Percentiles rank a stretch among this genome's conserved stretches.
These are phyloP conservation scores for Xerocomellus chrysenteron DNA, from an alignment of 768 basidiomycete genomes.

Conservation along the genomic window DNA sequence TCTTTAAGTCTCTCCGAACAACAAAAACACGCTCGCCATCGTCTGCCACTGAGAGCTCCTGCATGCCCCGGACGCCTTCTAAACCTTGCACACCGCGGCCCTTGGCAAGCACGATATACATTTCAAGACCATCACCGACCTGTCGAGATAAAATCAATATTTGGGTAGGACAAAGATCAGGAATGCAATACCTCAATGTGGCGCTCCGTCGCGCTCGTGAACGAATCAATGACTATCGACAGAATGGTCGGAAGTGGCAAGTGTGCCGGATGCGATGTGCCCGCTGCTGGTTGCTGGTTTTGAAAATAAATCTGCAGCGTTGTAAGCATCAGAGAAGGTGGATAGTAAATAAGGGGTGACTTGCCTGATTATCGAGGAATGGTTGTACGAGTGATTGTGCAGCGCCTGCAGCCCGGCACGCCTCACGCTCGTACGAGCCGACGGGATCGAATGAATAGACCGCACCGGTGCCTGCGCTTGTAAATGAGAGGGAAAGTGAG, in stretches of 20 bases:
- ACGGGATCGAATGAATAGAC: constrained; percentile 99
- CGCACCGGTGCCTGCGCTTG: constrained; percentile 75
- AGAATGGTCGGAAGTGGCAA: no score
- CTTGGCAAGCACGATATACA: constrained; percentile 80
- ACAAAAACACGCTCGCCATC: constrained; percentile 75
- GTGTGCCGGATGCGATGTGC: constrained; percentile 38
- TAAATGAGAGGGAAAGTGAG: neutral
- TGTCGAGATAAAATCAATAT: constrained; percentile 28
- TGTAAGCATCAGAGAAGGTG: neutral
- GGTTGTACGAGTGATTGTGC: constrained; percentile 82
- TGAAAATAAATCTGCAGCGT: constrained; percentile 88
- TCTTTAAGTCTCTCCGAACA: constrained; percentile 77
- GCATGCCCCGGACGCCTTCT: constrained; percentile 43
- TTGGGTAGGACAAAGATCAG: constrained; percentile 1
- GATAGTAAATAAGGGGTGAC: no score
- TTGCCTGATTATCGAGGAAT: constrained; percentile 94
- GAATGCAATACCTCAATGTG: constrained; percentile 83
- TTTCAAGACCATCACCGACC: constrained; percentile 84
- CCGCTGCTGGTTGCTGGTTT: constrained; percentile 81
- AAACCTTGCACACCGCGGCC: constrained; percentile 61
- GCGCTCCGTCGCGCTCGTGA: constrained; percentile 95
- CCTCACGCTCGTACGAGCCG: constrained; percentile 95
- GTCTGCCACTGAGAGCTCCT: constrained; percentile 59
- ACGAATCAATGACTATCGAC: no score
- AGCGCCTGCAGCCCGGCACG: constrained; percentile 62